Percentiles rank a stretch among this genome's conserved stretches.
phyloP scores from a whole-genome alignment of 2,329 filamentous ascomycete species.

The Simplicillium aogashimaense region DNA sequence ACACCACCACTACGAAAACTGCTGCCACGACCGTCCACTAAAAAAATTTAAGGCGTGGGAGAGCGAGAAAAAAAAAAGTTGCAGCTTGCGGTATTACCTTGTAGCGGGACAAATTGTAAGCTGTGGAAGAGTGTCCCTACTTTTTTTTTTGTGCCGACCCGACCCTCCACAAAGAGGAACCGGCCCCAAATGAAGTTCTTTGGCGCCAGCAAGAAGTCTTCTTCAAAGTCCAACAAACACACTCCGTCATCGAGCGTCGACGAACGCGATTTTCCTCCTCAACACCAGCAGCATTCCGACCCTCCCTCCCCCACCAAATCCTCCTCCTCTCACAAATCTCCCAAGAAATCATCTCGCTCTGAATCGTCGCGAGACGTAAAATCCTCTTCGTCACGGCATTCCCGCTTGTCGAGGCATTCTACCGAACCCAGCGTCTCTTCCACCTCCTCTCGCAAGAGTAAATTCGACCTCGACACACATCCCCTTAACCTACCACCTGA shows the following conservation, averaged over 20 bases:
- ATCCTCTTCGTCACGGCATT: conserved; percentile 24
- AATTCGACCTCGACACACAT: conserved; percentile 62
- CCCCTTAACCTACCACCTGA: conserved; percentile 86
- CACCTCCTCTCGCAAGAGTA: conserved; percentile 36
- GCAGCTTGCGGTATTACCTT: conserved; percentile 5
- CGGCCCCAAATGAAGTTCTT: conserved; percentile 42
- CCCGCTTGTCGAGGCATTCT: conserved; percentile 37
- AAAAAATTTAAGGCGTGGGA: too few relatives aligned
- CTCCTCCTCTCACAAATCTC: conserved; percentile 22
- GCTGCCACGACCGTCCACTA: too few relatives aligned
- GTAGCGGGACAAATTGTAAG: conserved; percentile 5
- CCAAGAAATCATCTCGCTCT: conserved; percentile 25
- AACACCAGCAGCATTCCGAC: conserved; percentile 25
- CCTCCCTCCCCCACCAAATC: conserved; percentile 24
- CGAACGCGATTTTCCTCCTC: conserved; percentile 21
- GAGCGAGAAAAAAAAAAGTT: neutral
- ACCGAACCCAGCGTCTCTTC: conserved; percentile 33
- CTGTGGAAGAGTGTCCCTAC: conserved; percentile 1
- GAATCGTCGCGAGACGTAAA: conserved; percentile 17
- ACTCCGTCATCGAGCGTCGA: conserved; percentile 23
- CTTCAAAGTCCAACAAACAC: conserved; percentile 25
- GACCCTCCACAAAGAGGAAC: conserved; percentile 5
- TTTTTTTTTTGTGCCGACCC: conserved; percentile 8
- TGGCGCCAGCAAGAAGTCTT: conserved; percentile 29
- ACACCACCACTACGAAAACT: too few relatives aligned